Percentiles rank a stretch among this genome's conserved stretches.
Evolutionary conservation across 768 basidiomycete genomes (phyloP).

Genomic region (Boletus insuetus): DNA sequence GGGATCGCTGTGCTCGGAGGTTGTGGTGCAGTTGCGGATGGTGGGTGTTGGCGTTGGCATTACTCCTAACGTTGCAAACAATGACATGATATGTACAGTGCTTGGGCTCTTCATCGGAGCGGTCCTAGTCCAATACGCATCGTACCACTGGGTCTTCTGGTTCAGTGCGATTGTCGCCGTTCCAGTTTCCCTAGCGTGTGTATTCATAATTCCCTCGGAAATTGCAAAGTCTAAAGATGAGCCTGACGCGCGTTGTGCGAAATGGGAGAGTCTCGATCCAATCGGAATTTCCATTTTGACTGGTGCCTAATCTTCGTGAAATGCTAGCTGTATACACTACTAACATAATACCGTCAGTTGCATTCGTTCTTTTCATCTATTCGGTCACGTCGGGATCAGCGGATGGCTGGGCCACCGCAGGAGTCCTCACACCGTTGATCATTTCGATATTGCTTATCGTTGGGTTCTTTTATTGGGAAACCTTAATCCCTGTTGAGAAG

Average conservation of each 20-base stretch:
- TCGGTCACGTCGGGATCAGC: constrained; percentile 47
- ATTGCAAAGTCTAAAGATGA: neutral
- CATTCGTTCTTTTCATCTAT: constrained; percentile 41
- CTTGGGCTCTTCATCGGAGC: constrained; percentile 45
- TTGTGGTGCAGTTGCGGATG: constrained; percentile 45
- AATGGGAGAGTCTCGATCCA: constrained; percentile 36
- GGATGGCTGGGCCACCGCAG: constrained; percentile 46
- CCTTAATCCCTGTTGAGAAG: constrained; percentile 34
- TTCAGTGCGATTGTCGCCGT: constrained; percentile 40
- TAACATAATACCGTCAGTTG: constrained; percentile 21
- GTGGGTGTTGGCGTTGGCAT: constrained; percentile 14
- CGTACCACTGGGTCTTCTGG: constrained; percentile 54
- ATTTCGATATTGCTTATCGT: constrained; percentile 40
- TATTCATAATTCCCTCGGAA: constrained; percentile 35
- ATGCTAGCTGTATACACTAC: neutral
- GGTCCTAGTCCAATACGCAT: constrained; percentile 37
- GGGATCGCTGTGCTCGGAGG: constrained; percentile 49
- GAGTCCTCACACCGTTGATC: constrained; percentile 45
- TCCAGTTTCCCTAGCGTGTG: constrained; percentile 30
- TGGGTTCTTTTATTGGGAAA: constrained; percentile 53
- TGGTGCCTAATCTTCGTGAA: constrained; percentile 18
- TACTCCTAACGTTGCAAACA: neutral
- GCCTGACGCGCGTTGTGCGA: constrained; percentile 1
- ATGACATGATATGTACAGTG: constrained; percentile 23
- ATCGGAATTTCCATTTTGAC: constrained; percentile 39